Conservation (phyloP, 1,284 basidiomycete species). For the Phellinidium pouzarii region DNA sequence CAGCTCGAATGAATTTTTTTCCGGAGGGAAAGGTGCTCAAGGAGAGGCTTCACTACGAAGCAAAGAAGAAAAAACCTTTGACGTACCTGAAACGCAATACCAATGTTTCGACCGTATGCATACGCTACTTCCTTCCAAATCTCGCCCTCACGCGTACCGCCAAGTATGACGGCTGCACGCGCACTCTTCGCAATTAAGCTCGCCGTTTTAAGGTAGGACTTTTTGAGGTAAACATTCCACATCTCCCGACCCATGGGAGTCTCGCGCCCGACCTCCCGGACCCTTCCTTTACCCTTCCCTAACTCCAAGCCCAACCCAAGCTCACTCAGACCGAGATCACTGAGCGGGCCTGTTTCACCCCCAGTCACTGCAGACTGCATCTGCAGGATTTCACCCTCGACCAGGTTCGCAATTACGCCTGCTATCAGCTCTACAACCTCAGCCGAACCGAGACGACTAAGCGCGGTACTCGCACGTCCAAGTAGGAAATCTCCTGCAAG, state of each 20-base stretch:
- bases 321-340: conserved; percentile 6
- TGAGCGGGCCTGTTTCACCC: conserved; percentile 10
- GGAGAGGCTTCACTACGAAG: neutral
- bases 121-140: conserved; percentile 92
- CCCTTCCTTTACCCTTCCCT: conserved; percentile 1
- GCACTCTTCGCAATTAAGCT: conserved; percentile 93
- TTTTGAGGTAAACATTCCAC: conserved; percentile 87
- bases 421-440: conserved; percentile 94
- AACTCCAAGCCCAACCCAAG: conserved; percentile 13
- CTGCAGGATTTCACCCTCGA: conserved; percentile 95
- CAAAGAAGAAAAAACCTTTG: neutral
- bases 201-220: conserved; percentile 96
- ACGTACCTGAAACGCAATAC: conserved; percentile 90
- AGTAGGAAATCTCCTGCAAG: conserved; percentile 95
- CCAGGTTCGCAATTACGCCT: conserved; percentile 89
- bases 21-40: neutral
- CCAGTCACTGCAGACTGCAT: conserved; percentile 47
- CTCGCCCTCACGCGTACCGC: conserved; percentile 78
- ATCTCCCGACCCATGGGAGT: conserved; percentile 34
- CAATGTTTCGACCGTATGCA: conserved; percentile 83
- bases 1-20: no score
- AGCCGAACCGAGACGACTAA: conserved; percentile 79
- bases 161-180: conserved; percentile 83
- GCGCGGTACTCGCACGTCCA: conserved; percentile 83
- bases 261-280: neutral